Evolutionary conservation across 2,329 filamentous ascomycete species (phyloP).

Genomic region (Cytospora paraplurivora): DNA sequence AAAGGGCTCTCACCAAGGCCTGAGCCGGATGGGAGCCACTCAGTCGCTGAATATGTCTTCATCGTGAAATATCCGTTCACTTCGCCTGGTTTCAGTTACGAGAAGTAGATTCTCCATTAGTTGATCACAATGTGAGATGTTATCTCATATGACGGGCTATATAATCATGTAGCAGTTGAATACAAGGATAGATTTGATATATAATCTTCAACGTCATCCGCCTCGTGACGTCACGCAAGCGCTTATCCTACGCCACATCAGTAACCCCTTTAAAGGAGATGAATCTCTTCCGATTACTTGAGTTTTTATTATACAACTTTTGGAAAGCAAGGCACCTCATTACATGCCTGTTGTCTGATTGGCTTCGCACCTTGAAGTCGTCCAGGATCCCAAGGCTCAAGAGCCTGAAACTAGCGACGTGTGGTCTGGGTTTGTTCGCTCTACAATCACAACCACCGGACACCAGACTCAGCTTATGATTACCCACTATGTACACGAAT

Average conservation of each 20-base stretch:
- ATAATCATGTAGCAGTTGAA: not conserved
- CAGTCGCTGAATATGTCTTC: slow-evolving; percentile 32
- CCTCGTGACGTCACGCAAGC: slow-evolving; percentile 17
- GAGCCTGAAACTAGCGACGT: too few relatives aligned
- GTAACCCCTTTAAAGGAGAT: not conserved
- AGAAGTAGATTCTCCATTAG: not conserved
- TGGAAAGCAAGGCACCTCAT: not conserved
- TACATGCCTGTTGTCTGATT: not conserved
- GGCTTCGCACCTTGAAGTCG: too few relatives aligned
- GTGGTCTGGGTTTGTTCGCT: too few relatives aligned
- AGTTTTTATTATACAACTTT: not conserved
- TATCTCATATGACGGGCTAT: not conserved
- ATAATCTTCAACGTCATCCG: slow-evolving; percentile 2
- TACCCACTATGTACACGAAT: too few relatives aligned
- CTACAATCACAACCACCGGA: too few relatives aligned
- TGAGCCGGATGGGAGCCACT: slow-evolving; percentile 33
- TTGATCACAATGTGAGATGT: not conserved
- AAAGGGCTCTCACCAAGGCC: slow-evolving; percentile 34
- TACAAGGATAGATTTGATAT: not conserved
- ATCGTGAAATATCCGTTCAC: slow-evolving; percentile 20
- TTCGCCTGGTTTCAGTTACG: too few relatives aligned
- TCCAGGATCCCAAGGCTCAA: too few relatives aligned
- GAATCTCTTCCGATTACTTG: not conserved
- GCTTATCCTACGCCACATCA: slow-evolving; percentile 9
- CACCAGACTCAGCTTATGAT: too few relatives aligned